Evolutionary conservation across 768 basidiomycete genomes (phyloP), one percentile per base, ranked within the genome.

Genomic region (Leccinum sublutescens): DNA sequence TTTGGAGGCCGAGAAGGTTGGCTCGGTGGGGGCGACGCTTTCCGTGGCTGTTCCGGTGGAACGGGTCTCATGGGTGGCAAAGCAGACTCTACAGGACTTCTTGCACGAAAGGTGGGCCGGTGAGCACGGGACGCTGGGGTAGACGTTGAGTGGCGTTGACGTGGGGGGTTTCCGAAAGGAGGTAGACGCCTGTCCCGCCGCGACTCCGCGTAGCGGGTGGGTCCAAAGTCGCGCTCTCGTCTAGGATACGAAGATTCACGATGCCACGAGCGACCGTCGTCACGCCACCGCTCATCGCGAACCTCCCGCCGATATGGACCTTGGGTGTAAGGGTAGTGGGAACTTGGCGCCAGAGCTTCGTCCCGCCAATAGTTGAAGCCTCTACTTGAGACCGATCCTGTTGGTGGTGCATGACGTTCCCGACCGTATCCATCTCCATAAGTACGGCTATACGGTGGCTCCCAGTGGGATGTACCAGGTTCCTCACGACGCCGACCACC

Each of bases 311-410:
- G 31, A 43, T 64, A 50, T 19, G 64, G 27, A 27, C 36, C 59
- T 48, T 45, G 57, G 50, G 23, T 3, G 12, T 40, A 40, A n/a
- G 64, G 52, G 23, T 49, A 19, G 52, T 55, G 27, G 17, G 58
- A 56, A 47, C 34, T 50, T 12, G 54, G 50, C 3, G 15, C 15
- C 12, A 25, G 12, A 45, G 48, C 2, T 25, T 65, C 60, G n/a
- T 69, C 69, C 12, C 60, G 56, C 70, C 70, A 68, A n/a, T 71
- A 66, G 38, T 71, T 62, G 57, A 64, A 68, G 15, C 54, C 50
- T 25, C 57, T 54, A 10, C 60, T 52, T 38, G 48, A 45, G 34
- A 4, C 19, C 53, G 33, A 0, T 14, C 55, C 63, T 8, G 48
- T 34, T 10, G 61, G 43, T 21, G 61, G 63, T 29, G 58, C 7